These are phyloP conservation scores for Monilinia laxa DNA, from an alignment of 2,329 filamentous ascomycete species.

Conservation along the genomic window DNA sequence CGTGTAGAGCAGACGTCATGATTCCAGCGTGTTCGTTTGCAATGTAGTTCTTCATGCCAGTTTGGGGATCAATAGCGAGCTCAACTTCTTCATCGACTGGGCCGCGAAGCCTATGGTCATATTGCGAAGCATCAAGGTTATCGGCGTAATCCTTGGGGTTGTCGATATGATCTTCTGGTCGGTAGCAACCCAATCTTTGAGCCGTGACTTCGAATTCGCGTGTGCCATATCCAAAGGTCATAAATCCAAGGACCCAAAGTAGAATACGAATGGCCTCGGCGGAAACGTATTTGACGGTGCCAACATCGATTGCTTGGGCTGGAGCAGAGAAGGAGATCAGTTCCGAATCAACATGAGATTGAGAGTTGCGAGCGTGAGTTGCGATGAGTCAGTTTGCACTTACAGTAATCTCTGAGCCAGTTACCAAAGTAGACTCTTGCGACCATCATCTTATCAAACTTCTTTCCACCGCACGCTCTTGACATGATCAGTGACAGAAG, in stretches of 20 bases:
- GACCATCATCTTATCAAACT: slow-evolving; percentile 84
- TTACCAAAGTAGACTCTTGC: slow-evolving; percentile 94
- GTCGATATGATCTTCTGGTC: slow-evolving; percentile 82
- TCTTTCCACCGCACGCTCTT: slow-evolving; percentile 65
- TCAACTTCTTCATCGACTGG: slow-evolving; percentile 78
- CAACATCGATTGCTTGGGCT: slow-evolving; percentile 86
- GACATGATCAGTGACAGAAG: slow-evolving; percentile 70
- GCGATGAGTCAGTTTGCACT: slow-evolving; percentile 19
- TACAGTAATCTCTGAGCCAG: slow-evolving; percentile 85
- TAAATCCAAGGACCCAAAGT: slow-evolving; percentile 84
- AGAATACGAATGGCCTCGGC: slow-evolving; percentile 88
- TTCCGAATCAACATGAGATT: not conserved
- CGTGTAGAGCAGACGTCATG: slow-evolving; percentile 76
- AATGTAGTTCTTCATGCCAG: slow-evolving; percentile 91
- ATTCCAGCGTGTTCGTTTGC: slow-evolving; percentile 77
- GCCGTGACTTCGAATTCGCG: slow-evolving; percentile 83
- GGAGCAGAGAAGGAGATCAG: not conserved
- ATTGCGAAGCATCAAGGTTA: slow-evolving; percentile 79
- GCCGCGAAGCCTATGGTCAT: slow-evolving; percentile 76
- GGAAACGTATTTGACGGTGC: slow-evolving; percentile 86
- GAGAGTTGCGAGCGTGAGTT: not conserved
- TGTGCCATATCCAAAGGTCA: slow-evolving; percentile 82
- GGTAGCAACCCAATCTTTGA: slow-evolving; percentile 76
- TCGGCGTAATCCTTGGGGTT: slow-evolving; percentile 82
- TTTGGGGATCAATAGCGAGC: slow-evolving; percentile 71